Percentiles rank a stretch among this genome's conserved stretches.
phyloP scores from a whole-genome alignment of 116 monocot species.

The Dioscorea cayenensis region DNA sequence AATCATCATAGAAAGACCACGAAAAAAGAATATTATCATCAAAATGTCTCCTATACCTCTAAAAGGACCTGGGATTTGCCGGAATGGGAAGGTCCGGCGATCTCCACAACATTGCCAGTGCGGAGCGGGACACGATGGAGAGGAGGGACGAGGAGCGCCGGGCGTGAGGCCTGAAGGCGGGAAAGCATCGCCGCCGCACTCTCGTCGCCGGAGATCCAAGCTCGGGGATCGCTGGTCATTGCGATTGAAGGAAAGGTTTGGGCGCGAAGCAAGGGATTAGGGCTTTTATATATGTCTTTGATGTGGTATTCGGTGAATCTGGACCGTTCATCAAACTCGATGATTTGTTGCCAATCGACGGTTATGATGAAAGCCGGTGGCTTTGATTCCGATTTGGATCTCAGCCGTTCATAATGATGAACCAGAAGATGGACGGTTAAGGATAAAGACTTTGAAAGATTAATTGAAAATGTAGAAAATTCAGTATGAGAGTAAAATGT shows the following conservation, averaged over 20 bases:
- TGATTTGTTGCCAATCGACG: no score
- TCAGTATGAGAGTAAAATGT: no score
- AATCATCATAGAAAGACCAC: background rate
- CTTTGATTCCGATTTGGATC: no score
- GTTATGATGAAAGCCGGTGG: no score
- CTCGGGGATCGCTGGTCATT: background rate
- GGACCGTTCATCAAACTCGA: no score
- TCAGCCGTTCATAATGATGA: no score
- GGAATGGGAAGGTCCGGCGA: slow-evolving; percentile 79
- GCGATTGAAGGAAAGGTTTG: background rate
- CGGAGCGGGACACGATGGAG: slow-evolving; percentile 82
- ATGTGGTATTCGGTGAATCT: no score
- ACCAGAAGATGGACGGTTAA: no score
- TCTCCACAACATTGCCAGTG: slow-evolving; percentile 83
- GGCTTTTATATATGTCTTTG: no score
- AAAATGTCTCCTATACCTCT: slow-evolving; percentile 25
- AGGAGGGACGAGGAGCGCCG: slow-evolving; percentile 53
- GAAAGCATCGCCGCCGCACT: slow-evolving; percentile 41
- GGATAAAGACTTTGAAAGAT: no score
- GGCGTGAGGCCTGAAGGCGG: slow-evolving; percentile 38
- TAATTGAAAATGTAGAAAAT: no score
- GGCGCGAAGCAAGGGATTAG: no score
- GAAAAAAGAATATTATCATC: background rate
- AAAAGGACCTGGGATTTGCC: slow-evolving; percentile 80
- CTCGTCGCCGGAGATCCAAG: slow-evolving; percentile 60